Conservation (phyloP, 2,329 filamentous ascomycete species). For the Rutstroemia sp. region DNA sequence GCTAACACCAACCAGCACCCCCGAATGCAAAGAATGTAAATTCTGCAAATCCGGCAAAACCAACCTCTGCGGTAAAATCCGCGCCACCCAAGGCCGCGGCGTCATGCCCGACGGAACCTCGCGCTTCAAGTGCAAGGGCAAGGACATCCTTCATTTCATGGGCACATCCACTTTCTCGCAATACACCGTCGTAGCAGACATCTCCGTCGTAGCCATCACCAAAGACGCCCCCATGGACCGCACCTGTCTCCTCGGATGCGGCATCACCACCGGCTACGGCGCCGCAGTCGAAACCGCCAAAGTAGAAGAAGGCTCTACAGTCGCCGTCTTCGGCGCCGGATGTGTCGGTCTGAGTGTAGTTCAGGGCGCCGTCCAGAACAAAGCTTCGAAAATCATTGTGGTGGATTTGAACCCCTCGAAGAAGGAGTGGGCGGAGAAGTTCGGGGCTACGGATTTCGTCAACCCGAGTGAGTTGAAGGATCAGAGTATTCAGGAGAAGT, state of each 20-base stretch:
- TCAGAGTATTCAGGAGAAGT: conserved; percentile 82
- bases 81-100: conserved; percentile 89
- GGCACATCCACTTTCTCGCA: conserved; percentile 98
- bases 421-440: conserved; percentile 88
- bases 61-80: conserved; percentile 98
- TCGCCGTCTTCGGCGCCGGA: conserved; percentile 90
- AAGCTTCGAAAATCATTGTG: conserved; percentile 45
- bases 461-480: conserved; percentile 76
- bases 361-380: conserved; percentile 70
- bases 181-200: conserved; percentile 97
- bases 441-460: conserved; percentile 93
- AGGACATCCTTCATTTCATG: conserved; percentile 98
- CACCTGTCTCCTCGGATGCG: conserved; percentile 91
- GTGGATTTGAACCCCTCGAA: conserved; percentile 81
- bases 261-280: conserved; percentile 97
- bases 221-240: conserved; percentile 89
- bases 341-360: conserved; percentile 94
- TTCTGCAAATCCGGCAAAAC: conserved; percentile 99
- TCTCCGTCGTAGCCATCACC: conserved; percentile 92
- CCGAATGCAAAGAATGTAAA: conserved; percentile 96
- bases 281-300: conserved; percentile 89
- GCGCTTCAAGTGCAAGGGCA: conserved; percentile 89
- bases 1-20: conserved; percentile 55
- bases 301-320: conserved; percentile 80
- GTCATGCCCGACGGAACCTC: conserved; percentile 96